Base-by-base conservation (phyloP, 2,329 filamentous ascomycete genomes). In the Clarireedia homoeocarpa region DNA sequence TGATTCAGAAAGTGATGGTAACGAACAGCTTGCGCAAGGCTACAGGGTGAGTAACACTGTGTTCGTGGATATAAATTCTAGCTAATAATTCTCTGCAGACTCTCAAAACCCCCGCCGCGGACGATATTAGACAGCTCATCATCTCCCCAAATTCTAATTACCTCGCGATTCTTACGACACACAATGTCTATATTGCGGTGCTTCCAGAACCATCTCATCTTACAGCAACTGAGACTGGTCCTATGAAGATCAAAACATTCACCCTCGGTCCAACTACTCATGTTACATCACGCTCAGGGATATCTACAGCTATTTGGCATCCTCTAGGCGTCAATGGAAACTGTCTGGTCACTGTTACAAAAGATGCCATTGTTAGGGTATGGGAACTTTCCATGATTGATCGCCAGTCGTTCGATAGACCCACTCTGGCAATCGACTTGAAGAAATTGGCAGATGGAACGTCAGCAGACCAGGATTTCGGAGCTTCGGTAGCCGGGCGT, bases 191-290 rank as follows among this genome's bases (percentile, higher is more conserved):
- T 68, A 85, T 97, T 64, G 86, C 89, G 55, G 76, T 91, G n/a
- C 77, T 97, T 4, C 92, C 92, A 26, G 87, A 95, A 62, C 77
- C 86, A 0, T 83, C 86, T 7, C 86, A 91, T 65, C 82, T 96
- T 34, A 84, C 83, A 15, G 80, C 83, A 58, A 77, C 80, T 47
- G 89, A 92, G 66, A 76, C 73, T 48, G 77, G 80, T 9, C 82
- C 85, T 5, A 77, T 96, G 65, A 89, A 88, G 67, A 78, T 91
- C 30, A 95, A 89, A 71, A 89, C 89, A 53, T 95, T 89, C 73
- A 92, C 92, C 20, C 78, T 97, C n/a, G 92, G 92, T 1, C 91
- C 91, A 30, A 95, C 90, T 2, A 91, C 88, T 3, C 92, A 97
- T 71, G 90, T 96, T 49, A 86, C 91, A 50, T 89, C 92, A 48